Conservation (phyloP, 2,329 filamentous ascomycete species). For the Sporothrix variecibatus region DNA sequence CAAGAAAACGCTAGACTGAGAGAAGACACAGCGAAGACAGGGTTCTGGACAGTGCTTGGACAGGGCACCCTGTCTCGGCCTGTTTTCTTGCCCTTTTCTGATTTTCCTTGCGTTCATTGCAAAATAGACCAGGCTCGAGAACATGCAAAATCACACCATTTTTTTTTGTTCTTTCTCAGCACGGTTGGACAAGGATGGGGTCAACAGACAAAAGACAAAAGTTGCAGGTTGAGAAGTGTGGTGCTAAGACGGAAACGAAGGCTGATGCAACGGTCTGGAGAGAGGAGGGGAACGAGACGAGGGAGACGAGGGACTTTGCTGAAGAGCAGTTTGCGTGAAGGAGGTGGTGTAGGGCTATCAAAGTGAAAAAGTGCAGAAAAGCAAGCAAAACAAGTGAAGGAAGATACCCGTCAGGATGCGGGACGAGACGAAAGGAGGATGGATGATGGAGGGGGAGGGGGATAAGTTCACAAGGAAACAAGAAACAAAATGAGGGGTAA, state of each 20-base stretch:
- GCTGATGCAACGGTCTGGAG: constrained; percentile 2
- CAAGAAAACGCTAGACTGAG: not conserved
- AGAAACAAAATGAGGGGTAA: not conserved
- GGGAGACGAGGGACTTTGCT: not conserved
- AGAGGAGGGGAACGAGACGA: not conserved
- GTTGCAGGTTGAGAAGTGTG: not conserved
- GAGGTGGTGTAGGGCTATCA: constrained; percentile 4
- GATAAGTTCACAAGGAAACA: not conserved
- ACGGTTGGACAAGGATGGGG: not conserved
- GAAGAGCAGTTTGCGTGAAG: not conserved
- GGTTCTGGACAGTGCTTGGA: not conserved
- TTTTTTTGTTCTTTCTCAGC: not conserved
- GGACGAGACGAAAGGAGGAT: constrained; percentile 11
- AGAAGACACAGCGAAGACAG: not conserved
- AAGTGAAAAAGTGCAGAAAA: not conserved
- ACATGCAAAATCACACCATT: constrained; percentile 1
- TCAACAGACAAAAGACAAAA: not conserved
- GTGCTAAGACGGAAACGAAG: not conserved
- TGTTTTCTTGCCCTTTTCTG: not conserved
- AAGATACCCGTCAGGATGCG: constrained; percentile 17
- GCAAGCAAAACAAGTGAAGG: not conserved
- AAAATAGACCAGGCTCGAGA: not conserved
- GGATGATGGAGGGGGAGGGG: too few relatives aligned
- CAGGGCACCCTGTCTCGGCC: not conserved
- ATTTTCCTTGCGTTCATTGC: not conserved